Percentiles rank a stretch among this genome's conserved stretches.
Evolutionary conservation across 768 basidiomycete species (phyloP).

Genomic region (Kwoniella newhampshirensis): DNA sequence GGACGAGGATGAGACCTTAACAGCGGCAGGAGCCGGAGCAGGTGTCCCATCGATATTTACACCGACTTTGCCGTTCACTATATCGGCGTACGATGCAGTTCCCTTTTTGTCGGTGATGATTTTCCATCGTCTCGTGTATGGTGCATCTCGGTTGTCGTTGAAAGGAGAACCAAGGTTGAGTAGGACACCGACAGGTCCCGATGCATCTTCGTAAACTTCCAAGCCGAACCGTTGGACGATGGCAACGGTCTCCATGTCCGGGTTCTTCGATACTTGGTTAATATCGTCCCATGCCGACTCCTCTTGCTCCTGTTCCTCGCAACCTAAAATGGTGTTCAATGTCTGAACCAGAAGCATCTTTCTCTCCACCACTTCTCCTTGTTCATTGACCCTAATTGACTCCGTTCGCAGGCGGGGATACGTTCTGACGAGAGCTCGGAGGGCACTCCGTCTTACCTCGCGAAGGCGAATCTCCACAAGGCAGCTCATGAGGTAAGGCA

Average conservation of each 20-base stretch:
- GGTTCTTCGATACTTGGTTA: slow-evolving; percentile 2
- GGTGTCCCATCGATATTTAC: slow-evolving; percentile 27
- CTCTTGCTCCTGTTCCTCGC: slow-evolving; percentile 50
- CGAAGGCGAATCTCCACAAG: slow-evolving; percentile 84
- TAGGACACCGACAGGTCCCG: slow-evolving; percentile 38
- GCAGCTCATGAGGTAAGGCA: slow-evolving; percentile 87
- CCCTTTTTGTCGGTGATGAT: slow-evolving; percentile 48
- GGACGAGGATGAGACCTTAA: slow-evolving; percentile 13
- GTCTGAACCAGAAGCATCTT: slow-evolving; percentile 44
- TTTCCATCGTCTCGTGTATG: slow-evolving; percentile 42
- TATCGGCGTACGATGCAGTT: slow-evolving; percentile 32
- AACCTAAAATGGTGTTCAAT: slow-evolving; percentile 52
- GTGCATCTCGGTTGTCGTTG: slow-evolving; percentile 46
- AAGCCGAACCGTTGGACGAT: slow-evolving; percentile 34
- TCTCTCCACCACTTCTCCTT: slow-evolving; percentile 56
- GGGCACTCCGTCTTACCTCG: slow-evolving; percentile 53
- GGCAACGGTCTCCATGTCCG: slow-evolving; percentile 38
- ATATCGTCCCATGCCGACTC: slow-evolving; percentile 46
- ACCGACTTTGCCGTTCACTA: slow-evolving; percentile 51
- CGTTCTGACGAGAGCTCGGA: slow-evolving; percentile 61
- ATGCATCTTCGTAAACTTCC: slow-evolving; percentile 29
- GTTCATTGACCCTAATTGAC: slow-evolving; percentile 54
- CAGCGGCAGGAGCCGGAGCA: slow-evolving; percentile 28
- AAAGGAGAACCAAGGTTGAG: slow-evolving; percentile 38
- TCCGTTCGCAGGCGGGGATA: slow-evolving; percentile 38